Evolutionary conservation across 208 protist species (phyloP).

Genomic region (Trypanosomatidae sp.): DNA sequence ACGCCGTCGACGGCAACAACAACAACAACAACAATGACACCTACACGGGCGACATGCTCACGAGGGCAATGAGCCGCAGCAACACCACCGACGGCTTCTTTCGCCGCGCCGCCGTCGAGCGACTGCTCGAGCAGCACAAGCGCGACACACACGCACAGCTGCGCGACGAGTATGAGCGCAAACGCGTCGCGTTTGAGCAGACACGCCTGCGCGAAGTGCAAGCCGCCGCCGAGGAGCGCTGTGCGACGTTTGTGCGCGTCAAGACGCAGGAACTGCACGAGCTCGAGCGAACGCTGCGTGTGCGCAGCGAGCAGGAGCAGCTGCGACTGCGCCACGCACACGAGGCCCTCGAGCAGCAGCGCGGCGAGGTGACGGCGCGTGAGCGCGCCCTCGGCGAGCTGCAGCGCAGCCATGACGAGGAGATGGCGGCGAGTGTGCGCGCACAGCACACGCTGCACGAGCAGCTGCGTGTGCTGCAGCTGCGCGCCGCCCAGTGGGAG

Average conservation of each 20-base stretch:
- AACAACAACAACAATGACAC: too few relatives aligned
- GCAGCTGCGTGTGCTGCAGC: conserved; percentile 19
- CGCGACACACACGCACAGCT: conserved; percentile 61
- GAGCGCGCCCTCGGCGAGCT: conserved; percentile 24
- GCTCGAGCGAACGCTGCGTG: conserved; percentile 28
- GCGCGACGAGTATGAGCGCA: conserved; percentile 55
- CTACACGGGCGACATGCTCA: too few relatives aligned
- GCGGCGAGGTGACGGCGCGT: conserved; percentile 29
- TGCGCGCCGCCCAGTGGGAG: conserved; percentile 53
- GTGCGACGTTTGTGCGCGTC: conserved; percentile 23
- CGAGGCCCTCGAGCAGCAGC: conserved; percentile 55
- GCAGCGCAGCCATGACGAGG: conserved; percentile 26
- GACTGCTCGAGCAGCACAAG: conserved; percentile 54
- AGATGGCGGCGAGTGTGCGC: conserved; percentile 7
- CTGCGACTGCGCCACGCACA: conserved; percentile 32
- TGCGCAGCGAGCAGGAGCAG: conserved; percentile 48
- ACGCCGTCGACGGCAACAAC: too few relatives aligned
- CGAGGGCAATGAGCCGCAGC: too few relatives aligned
- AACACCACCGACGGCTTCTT: conserved; percentile 14
- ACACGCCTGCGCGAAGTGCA: conserved; percentile 36
- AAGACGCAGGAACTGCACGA: conserved; percentile 57
- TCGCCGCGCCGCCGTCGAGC: conserved; percentile 54
- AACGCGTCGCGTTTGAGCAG: conserved; percentile 47
- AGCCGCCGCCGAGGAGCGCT: conserved; percentile 34
- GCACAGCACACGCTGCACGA: conserved; percentile 22